These are phyloP conservation scores for Candida dendrica DNA, from an alignment of 805 yeast species.

Conservation along the genomic window DNA sequence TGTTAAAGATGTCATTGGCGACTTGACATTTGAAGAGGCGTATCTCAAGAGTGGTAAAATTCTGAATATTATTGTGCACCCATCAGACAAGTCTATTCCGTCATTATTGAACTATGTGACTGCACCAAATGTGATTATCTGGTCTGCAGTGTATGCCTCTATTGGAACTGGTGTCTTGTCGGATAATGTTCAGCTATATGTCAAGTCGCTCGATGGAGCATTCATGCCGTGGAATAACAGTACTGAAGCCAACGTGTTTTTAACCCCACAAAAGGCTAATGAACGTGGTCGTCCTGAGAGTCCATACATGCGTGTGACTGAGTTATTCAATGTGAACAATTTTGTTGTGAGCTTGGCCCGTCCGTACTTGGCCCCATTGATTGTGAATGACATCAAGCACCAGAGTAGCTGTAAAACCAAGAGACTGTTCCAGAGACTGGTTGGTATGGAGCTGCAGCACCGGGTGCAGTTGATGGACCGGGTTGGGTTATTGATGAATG, in stretches of 20 bases:
- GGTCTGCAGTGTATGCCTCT: constrained; percentile 87
- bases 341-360: constrained; percentile 87
- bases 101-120: constrained; percentile 80
- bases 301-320: constrained; percentile 85
- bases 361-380: constrained; percentile 87
- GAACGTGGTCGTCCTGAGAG: constrained; percentile 40
- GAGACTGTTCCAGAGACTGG: constrained; percentile 28
- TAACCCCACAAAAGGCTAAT: constrained; percentile 41
- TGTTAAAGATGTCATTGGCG: constrained; percentile 69
- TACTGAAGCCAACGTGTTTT: constrained; percentile 16
- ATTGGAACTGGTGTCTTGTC: constrained; percentile 66
- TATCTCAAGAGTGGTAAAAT: constrained; percentile 71
- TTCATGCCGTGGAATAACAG: constrained; percentile 32
- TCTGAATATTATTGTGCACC: constrained; percentile 79
- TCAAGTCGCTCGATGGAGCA: constrained; percentile 54
- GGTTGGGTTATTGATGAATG: constrained; percentile 64
- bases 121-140: constrained; percentile 83
- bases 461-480: constrained; percentile 74
- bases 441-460: constrained; percentile 73
- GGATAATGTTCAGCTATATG: constrained; percentile 47
- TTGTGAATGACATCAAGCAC: constrained; percentile 77
- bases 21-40: constrained; percentile 90
- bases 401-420: constrained; percentile 35
- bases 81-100: constrained; percentile 65
- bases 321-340: constrained; percentile 90